Percentiles rank a stretch among this genome's conserved stretches.
Evolutionary conservation across 768 basidiomycete genomes (phyloP).

Genomic region (Boletus subparvulus): DNA sequence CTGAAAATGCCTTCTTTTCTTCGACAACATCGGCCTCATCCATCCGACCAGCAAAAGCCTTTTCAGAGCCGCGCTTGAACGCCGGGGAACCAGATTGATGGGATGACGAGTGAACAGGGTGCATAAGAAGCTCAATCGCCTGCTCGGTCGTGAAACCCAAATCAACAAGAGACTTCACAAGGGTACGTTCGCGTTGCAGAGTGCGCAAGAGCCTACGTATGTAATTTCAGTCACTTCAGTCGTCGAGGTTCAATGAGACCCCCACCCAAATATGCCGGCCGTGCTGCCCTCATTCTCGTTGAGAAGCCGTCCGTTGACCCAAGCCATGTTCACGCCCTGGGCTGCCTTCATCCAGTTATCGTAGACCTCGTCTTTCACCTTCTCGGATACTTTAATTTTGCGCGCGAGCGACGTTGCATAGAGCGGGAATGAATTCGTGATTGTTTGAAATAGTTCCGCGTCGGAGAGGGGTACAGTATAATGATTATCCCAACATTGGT

Average conservation of each 20-base stretch:
- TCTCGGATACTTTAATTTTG: slow-evolving; percentile 54
- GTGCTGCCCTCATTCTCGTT: slow-evolving; percentile 65
- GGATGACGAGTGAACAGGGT: slow-evolving; percentile 53
- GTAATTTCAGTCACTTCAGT: slow-evolving; percentile 7
- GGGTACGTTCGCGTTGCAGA: slow-evolving; percentile 66
- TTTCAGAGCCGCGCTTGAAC: slow-evolving; percentile 11
- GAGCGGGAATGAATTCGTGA: slow-evolving; percentile 88
- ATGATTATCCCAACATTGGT: slow-evolving; percentile 22
- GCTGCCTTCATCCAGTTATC: slow-evolving; percentile 53
- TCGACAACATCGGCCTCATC: slow-evolving; percentile 45
- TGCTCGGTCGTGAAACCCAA: slow-evolving; percentile 64
- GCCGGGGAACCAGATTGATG: slow-evolving; percentile 38
- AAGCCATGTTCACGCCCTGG: slow-evolving; percentile 57
- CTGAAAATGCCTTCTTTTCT: slow-evolving; percentile 81
- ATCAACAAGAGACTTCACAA: slow-evolving; percentile 56
- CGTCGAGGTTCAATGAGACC: not conserved
- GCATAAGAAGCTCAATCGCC: slow-evolving; percentile 72
- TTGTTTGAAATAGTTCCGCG: slow-evolving; percentile 45
- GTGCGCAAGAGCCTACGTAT: slow-evolving; percentile 57
- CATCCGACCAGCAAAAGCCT: not conserved
- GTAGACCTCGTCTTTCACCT: slow-evolving; percentile 54
- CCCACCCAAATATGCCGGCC: slow-evolving; percentile 50
- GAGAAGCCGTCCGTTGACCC: slow-evolving; percentile 77
- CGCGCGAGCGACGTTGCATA: slow-evolving; percentile 76
- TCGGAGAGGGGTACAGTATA: slow-evolving; percentile 13